Evolutionary conservation across 2,329 filamentous ascomycete species (phyloP), one percentile per base, ranked within the genome.

Genomic region (Stachybotrys echinatus): DNA sequence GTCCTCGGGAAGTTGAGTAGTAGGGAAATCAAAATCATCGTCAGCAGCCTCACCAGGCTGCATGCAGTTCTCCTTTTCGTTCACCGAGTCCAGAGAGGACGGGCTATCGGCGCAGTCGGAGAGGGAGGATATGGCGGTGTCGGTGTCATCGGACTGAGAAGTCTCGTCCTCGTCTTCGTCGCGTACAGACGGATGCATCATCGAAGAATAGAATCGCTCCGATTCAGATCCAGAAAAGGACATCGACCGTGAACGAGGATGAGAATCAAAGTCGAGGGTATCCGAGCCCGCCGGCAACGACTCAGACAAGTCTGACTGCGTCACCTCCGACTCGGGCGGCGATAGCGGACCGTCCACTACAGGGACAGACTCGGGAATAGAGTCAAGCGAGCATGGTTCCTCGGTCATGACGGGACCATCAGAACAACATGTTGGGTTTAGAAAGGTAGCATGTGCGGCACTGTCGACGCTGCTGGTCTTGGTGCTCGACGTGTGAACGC

Each of bases 141-240:
- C 73, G 23, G 68, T 63, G 37, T 72, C 73, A 39, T 74, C 72
- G 31, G 69, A 72, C 53, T 74, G 73, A 14, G 74, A 77, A 37
- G 66, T 65, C 49, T 74, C 73, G 50, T 73, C 70, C 37, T 73
- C 71, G 50, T 70, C 66, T 60, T n/a, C n/a, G n/a, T n/a, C n/a
- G 44, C 66, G 55, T 19, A 61, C 51, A 18, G 61, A 54, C 44
- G 56, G 50, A 57, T 66, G 60, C 21, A 55, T 50, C 39, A 66
- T 56, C 38, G 61, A 64, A 20, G 68, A 52, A 23, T 60, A 54
- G 49, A 74, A 68, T 19, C 58, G 62, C 22, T 71, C 74, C 2
- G 71, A 68, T 53, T 79, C 77, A 0, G 72, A 75, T 47, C 74
- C 75, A 1, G 76, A 80, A 55, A 78, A 79, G 2, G 78, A 81